Evolutionary conservation across 345 rosid species (phyloP), one percentile per base, ranked within the genome.

Genomic region (Acer saccharum): DNA sequence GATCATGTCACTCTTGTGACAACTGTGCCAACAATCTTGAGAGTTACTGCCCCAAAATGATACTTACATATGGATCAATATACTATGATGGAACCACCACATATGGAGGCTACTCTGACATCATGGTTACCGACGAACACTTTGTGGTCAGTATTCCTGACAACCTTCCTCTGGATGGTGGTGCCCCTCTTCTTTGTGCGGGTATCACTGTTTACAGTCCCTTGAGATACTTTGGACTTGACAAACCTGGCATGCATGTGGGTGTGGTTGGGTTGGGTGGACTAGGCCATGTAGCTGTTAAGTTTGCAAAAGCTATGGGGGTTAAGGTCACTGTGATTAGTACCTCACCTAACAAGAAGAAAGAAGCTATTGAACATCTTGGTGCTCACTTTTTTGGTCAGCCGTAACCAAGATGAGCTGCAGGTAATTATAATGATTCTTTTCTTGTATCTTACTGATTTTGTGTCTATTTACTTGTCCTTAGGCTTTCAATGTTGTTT

Each of bases 231-330:
- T 90, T 64, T 48, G 94, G 89, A 61, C 80, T 92, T 0, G 86
- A 80, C 3, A 82, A 77, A 29, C 86, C 89, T 0, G 91, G 86
- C 4, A 75, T 68, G 57, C 94, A 89, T 76, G 63, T 90, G 7
- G 97, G 97, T 8, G 82, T 92, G 41, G 97, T 88, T 23, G 95
- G 95, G 2, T 85, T 89, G 39, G 95, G 93, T 9, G 92, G 93
- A 10, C 75, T 92, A 0, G 95, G 97, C 11, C 97, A 90, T 68
- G 73, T 90, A 8, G 92, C 82, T 0, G 91, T 90, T 1, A 89
- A 89, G 71, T 84, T 90, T 79, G 90, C 89, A 0, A 92, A 92
- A 78, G 93, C 92, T 13, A 21, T 86, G 77, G 92, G 92, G 3
- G 79, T 14, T 23, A 87, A 85, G 65, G 92, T 92, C 35, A 90